These are phyloP conservation scores for Rhinocladiella similis DNA, from an alignment of 2,329 filamentous ascomycete genomes.

Conservation along the genomic window DNA sequence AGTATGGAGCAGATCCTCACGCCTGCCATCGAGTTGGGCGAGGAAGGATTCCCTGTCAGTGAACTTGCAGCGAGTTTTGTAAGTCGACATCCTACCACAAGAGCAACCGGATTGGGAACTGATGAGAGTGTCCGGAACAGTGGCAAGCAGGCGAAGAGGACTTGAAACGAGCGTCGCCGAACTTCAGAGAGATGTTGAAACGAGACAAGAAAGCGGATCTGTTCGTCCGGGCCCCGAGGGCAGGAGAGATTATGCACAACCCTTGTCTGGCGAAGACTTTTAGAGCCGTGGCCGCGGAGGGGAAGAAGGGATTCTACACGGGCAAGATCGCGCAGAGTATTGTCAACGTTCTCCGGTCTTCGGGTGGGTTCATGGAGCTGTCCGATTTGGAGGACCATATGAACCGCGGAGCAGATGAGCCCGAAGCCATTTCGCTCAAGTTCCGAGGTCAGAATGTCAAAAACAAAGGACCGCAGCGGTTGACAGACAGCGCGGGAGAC, in stretches of 20 bases:
- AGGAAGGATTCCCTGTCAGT: constrained; percentile 86
- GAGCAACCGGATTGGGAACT: not conserved
- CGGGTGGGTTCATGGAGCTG: constrained; percentile 75
- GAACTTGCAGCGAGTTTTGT: constrained; percentile 72
- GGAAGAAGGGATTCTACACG: constrained; percentile 88
- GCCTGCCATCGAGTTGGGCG: constrained; percentile 81
- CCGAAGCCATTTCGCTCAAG: constrained; percentile 79
- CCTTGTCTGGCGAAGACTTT: constrained; percentile 80
- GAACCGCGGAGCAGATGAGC: constrained; percentile 71
- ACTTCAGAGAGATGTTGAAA: constrained; percentile 85
- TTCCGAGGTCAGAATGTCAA: constrained; percentile 66
- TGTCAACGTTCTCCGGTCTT: constrained; percentile 71
- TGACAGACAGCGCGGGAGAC: constrained; percentile 19
- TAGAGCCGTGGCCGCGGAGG: constrained; percentile 71
- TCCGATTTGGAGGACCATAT: constrained; percentile 80
- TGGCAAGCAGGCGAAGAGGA: constrained; percentile 67
- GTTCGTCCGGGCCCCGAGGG: constrained; percentile 70
- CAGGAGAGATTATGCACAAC: constrained; percentile 89
- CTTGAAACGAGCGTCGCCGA: constrained; percentile 75
- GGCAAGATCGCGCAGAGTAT: constrained; percentile 80
- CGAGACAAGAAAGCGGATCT: constrained; percentile 65
- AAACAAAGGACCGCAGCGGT: constrained; percentile 46
- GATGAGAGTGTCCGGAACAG: constrained; percentile 43
- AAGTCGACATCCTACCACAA: constrained; percentile 38
- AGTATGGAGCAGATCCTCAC: constrained; percentile 73